Conservation (phyloP, 2,329 filamentous ascomycete genomes). For the Dissoconium aciculare region DNA sequence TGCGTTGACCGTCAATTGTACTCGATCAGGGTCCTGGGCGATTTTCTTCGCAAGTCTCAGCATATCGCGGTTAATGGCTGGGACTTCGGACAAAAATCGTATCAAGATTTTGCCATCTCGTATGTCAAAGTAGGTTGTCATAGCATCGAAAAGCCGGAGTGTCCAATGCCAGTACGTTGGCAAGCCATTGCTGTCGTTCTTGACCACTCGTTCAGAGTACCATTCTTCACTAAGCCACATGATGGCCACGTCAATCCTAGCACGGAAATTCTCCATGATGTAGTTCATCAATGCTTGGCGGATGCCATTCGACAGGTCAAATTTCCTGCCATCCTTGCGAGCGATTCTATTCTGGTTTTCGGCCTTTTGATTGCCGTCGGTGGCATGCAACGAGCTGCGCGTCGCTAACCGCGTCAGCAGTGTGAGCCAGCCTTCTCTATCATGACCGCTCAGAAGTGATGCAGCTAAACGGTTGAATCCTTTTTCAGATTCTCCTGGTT, state of each 20-base stretch:
- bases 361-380: slow-evolving; percentile 28
- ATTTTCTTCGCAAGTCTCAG: slow-evolving; percentile 54
- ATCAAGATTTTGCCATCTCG: slow-evolving; percentile 73
- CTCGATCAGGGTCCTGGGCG: slow-evolving; percentile 48
- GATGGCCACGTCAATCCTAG: slow-evolving; percentile 76
- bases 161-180: slow-evolving; percentile 18
- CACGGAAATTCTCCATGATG: slow-evolving; percentile 81
- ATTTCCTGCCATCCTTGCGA: slow-evolving; percentile 16
- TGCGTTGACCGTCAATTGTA: slow-evolving; percentile 42
- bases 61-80: slow-evolving; percentile 57
- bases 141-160: slow-evolving; percentile 57
- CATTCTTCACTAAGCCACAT: slow-evolving; percentile 95
- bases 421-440: slow-evolving; percentile 81
- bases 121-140: slow-evolving; percentile 78
- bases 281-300: slow-evolving; percentile 71
- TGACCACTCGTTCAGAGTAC: slow-evolving; percentile 68
- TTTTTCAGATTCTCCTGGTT: slow-evolving; percentile 28
- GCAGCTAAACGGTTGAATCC: slow-evolving; percentile 68
- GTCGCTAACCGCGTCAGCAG: slow-evolving; percentile 76
- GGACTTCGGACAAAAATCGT: slow-evolving; percentile 81
- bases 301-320: slow-evolving; percentile 51
- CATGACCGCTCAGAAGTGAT: slow-evolving; percentile 53
- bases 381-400: slow-evolving; percentile 37
- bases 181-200: slow-evolving; percentile 23
- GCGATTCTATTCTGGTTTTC: slow-evolving; percentile 21